A percentile compares a stretch with the other conserved stretches of the same genome.
Conservation (phyloP, 768 basidiomycete species). For the Pleurotus sapidus region DNA sequence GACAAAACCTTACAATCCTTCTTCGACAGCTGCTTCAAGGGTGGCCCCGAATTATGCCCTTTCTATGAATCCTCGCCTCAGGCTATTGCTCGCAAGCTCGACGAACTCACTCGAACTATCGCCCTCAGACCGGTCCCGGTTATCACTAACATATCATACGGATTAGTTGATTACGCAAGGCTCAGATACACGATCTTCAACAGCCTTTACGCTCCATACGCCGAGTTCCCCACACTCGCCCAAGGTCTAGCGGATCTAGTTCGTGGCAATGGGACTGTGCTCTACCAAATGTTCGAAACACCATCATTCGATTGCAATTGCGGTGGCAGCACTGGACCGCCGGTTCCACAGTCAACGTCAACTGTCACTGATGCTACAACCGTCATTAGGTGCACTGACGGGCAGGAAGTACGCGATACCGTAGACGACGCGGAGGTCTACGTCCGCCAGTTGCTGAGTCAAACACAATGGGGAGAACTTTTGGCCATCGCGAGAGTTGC, state of each 20-base stretch:
- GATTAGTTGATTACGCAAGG: slow-evolving; percentile 18
- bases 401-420: slow-evolving; percentile 11
- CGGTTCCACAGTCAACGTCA: not conserved
- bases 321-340: not conserved
- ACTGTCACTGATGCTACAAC: slow-evolving; percentile 8
- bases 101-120: slow-evolving; percentile 11
- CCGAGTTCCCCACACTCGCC: slow-evolving; percentile 13
- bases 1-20: slow-evolving; percentile 18
- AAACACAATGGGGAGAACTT: slow-evolving; percentile 17
- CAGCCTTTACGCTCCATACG: slow-evolving; percentile 20
- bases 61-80: slow-evolving; percentile 17
- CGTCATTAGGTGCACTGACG: slow-evolving; percentile 18
- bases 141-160: slow-evolving; percentile 12
- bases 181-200: slow-evolving; percentile 16
- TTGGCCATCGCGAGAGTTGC: slow-evolving; percentile 9
- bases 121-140: slow-evolving; percentile 17
- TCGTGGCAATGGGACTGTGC: slow-evolving; percentile 17
- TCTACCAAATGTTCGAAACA: slow-evolving; percentile 8
- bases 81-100: slow-evolving; percentile 13
- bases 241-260: slow-evolving; percentile 20
- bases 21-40: slow-evolving; percentile 17
- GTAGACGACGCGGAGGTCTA: slow-evolving; percentile 10
- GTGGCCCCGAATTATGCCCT: slow-evolving; percentile 17
- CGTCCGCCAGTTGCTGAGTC: slow-evolving; percentile 8
- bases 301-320: not conserved